These are phyloP conservation scores for Aspergillus intermedius DNA, from an alignment of 2,329 filamentous ascomycete species.

Conservation along the genomic window DNA sequence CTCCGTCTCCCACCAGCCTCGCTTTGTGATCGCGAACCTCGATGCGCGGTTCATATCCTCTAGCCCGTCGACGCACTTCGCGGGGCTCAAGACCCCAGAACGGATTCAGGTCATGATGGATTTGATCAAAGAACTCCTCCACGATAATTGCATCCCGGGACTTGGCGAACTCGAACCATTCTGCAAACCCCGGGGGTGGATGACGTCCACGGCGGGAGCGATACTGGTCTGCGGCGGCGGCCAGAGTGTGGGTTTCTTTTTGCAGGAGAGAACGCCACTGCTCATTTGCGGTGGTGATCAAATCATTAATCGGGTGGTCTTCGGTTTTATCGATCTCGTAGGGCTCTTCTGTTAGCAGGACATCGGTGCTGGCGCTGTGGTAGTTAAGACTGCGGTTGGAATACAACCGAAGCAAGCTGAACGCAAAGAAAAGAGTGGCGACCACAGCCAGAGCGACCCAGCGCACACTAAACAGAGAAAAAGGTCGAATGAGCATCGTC, in stretches of 20 bases:
- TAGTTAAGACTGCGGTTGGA: background rate
- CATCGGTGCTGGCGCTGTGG: background rate
- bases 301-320: conserved; percentile 10
- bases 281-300: conserved; percentile 11
- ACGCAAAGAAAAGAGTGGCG: background rate
- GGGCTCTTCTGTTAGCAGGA: background rate
- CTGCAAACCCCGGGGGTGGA: conserved; percentile 32
- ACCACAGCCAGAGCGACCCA: background rate
- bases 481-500: too few species aligned
- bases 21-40: conserved; percentile 36
- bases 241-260: conserved; percentile 31
- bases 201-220: conserved; percentile 36
- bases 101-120: conserved; percentile 44
- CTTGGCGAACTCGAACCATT: conserved; percentile 43
- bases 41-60: conserved; percentile 25
- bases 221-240: conserved; percentile 38
- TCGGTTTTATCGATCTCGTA: background rate
- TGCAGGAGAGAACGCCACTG: conserved; percentile 7
- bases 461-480: background rate
- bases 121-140: conserved; percentile 44
- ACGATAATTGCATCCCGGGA: conserved; percentile 39
- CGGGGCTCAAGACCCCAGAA: conserved; percentile 44
- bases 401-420: background rate
- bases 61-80: conserved; percentile 26
- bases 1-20: conserved; percentile 18